Evolutionary conservation across 306 rosid species (phyloP).

Genomic region (Pterocarpus macrocarpus): DNA sequence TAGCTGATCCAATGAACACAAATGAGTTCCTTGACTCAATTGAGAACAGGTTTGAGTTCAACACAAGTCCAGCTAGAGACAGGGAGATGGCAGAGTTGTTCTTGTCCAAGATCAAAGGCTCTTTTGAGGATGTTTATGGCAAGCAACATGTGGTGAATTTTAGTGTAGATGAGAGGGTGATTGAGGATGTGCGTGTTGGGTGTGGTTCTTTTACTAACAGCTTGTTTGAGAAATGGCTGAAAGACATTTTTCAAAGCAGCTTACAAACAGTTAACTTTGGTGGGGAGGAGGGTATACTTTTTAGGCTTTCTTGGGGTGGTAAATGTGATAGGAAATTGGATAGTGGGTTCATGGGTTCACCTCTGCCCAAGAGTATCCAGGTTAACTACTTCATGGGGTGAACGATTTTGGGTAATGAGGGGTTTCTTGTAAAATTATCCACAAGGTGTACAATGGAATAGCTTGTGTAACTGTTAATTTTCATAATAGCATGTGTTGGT

Average conservation of each 20-base stretch:
- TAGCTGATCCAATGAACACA: slow-evolving; percentile 49
- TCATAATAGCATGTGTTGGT: slow-evolving; percentile 57
- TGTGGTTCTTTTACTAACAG: slow-evolving; percentile 70
- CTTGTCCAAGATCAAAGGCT: slow-evolving; percentile 56
- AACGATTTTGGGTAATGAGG: slow-evolving; percentile 42
- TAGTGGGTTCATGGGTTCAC: slow-evolving; percentile 71
- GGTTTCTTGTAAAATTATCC: slow-evolving; percentile 47
- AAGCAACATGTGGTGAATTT: slow-evolving; percentile 53
- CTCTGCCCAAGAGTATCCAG: slow-evolving; percentile 72
- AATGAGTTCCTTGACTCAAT: slow-evolving; percentile 63
- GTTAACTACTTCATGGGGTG: slow-evolving; percentile 62
- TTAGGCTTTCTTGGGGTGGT: slow-evolving; percentile 73
- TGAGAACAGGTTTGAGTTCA: slow-evolving; percentile 62
- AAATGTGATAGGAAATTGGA: slow-evolving; percentile 65
- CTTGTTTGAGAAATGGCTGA: slow-evolving; percentile 80
- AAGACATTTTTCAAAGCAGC: slow-evolving; percentile 67
- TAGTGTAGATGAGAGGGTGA: slow-evolving; percentile 71
- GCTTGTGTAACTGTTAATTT: slow-evolving; percentile 62
- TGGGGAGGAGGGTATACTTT: slow-evolving; percentile 68
- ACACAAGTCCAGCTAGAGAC: slow-evolving; percentile 61
- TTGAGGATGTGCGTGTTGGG: slow-evolving; percentile 59
- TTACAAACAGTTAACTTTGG: slow-evolving; percentile 62
- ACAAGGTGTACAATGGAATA: slow-evolving; percentile 46
- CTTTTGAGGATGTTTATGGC: slow-evolving; percentile 61
- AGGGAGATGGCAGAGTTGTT: slow-evolving; percentile 64